A percentile compares a stretch with the other conserved stretches of the same genome.
Evolutionary conservation across 495 filamentous ascomycete genomes (phyloP).

Genomic region (Penicillium arizonense): DNA sequence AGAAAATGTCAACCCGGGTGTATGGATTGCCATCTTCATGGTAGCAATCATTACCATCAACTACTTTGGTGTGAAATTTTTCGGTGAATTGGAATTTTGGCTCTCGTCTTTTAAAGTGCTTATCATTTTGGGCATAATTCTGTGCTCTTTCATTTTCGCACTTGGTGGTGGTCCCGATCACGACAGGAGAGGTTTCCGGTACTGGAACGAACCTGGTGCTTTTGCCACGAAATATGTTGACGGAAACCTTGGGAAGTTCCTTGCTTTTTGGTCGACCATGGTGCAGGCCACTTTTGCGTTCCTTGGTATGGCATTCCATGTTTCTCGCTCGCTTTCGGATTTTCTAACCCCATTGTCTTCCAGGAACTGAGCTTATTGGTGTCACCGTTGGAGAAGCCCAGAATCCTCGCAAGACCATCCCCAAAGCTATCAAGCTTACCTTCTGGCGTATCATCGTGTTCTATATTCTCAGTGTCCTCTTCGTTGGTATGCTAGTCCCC

Average conservation of each 20-base stretch:
- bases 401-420: conserved; percentile 68
- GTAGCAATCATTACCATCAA: conserved; percentile 53
- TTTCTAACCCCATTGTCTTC: too few relatives aligned
- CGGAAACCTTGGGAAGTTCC: conserved; percentile 50
- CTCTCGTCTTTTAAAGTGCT: conserved; percentile 72
- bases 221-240: conserved; percentile 41
- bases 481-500: conserved; percentile 45
- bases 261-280: conserved; percentile 66
- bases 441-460: conserved; percentile 74
- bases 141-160: conserved; percentile 66
- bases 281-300: conserved; percentile 71
- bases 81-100: conserved; percentile 83
- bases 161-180: conserved; percentile 72
- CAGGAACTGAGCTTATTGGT: conserved; percentile 65
- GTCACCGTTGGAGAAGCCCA: conserved; percentile 58
- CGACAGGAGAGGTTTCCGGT: conserved; percentile 70
- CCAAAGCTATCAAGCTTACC: conserved; percentile 65
- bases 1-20: conserved; percentile 42
- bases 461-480: conserved; percentile 50
- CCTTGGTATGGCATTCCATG: conserved; percentile 39
- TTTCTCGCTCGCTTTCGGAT: too few relatives aligned
- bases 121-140: conserved; percentile 65
- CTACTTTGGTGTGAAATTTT: conserved; percentile 61
- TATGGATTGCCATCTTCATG: conserved; percentile 56
- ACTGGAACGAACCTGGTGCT: conserved; percentile 73